Evolutionary conservation across 805 yeast species (phyloP), one percentile per base, ranked within the genome.

Genomic region (Brettanomyces nanus): DNA sequence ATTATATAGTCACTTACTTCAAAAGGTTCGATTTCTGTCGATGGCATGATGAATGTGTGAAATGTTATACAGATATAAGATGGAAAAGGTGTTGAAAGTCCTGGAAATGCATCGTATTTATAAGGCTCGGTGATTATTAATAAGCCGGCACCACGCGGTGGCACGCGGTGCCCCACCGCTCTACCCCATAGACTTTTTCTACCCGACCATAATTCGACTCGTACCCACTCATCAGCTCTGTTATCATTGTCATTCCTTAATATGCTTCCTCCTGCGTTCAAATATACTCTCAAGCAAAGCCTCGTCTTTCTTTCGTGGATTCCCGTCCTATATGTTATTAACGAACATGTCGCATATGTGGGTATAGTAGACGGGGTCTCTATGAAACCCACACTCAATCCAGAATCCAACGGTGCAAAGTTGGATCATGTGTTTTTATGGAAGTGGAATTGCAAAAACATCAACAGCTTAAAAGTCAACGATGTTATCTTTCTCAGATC

Each of bases 381-480:
- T 19, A 89, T 89, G 97, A 69, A 83, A 37, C 97, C 97, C 1
- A 75, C 95, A 0, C 71, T 87, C 51, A 89, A 89, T 58, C 90
- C 94, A 1, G 73, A 72, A 17, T 68, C 58, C 32, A 59, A 59
- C 45, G 39, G 45, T 4, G 28, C 38, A n/a, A 57, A 63, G 56
- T 66, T 46, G 4, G 87, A 81, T 50, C 71, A 80, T 61, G 86
- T 85, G 1, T 48, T 84, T 3, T 64, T 89, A 14, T 75, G 81
- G 72, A 85, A 84, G 53, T 78, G 65, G 60, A 71, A 73, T 20
- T 58, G 74, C 13, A 67, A 71, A 37, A 51, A 59, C 28, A 68
- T 75, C 3, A 60, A 66, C 10, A 63, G 71, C 17, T 52, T 80
- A 14, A 45, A 66, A 9, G 59, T 72, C 4, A 78, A 86, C 31